Base-by-base conservation (phyloP, 2,329 filamentous ascomycete species). In the Metarhizium humberi region DNA sequence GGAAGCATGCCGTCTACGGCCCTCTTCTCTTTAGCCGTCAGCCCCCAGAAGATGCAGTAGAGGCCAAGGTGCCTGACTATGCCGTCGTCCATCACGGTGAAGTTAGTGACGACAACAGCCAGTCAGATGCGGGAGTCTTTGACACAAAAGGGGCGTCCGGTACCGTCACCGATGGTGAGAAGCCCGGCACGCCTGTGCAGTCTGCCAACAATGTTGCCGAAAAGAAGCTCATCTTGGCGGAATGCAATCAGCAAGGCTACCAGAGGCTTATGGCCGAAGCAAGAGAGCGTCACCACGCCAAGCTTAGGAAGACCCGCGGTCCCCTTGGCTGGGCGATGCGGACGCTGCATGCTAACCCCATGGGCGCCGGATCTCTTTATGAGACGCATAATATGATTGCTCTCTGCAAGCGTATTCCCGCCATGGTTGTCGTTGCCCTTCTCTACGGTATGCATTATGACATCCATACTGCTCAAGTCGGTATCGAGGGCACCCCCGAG, bases 281-380 rank as follows among this genome's bases (percentile, higher is more conserved):
- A 7, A 74, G 84, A 56, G 76, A 75, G 20, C 76, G 73, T 49
- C 78, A 86, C 63, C 81, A 87, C 66, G 80, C 80, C 25, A 81
- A 81, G 62, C 82, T 92, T 54, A 72, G 80, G 55, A 74, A 80
- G 69, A 78, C 76, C 56, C 73, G 73, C 2, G 86, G 88, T 30
- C 87, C 86, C 52, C 77, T 92, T n/a, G 88, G 84, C 63, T 92
- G 88, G 88, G 89, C 86, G 42, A 88, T 92, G 85, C 86, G 88
- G 62, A 81, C 77, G 52, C 83, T 92, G 20, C 86, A 82, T 66
- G 77, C 87, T 64, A 88, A 91, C 75, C 86, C 82, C 50, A 80
- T 90, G 72, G 86, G 86, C 18, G 69, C 83, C 18, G 89, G 88
- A 53, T 77, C 85, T 64, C 79, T 92, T 60, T 90, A 92, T 73